A percentile compares a stretch with the other conserved stretches of the same genome.
Conservation (phyloP, 2,329 filamentous ascomycete genomes). For the Exophiala xenobiotica region DNA sequence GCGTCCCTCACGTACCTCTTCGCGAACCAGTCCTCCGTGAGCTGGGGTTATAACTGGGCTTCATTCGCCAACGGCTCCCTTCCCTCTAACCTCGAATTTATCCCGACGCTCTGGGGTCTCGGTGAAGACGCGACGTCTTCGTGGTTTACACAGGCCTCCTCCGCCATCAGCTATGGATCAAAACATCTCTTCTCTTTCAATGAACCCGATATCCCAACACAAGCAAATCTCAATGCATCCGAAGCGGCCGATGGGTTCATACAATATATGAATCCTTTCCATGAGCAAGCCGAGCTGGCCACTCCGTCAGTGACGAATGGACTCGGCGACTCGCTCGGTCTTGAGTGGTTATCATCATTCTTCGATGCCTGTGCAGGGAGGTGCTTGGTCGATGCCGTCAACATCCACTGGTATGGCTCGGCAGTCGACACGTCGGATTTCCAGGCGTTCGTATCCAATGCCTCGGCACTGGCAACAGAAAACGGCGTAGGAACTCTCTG, state of each 20-base stretch:
- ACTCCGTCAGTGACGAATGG: conserved; percentile 42
- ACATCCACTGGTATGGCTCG: conserved; percentile 44
- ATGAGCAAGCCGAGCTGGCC: conserved; percentile 38
- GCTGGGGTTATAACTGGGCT: conserved; percentile 48
- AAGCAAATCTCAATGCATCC: conserved; percentile 39
- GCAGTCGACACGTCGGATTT: conserved; percentile 35
- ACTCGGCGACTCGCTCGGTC: conserved; percentile 33
- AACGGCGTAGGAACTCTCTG: conserved; percentile 40
- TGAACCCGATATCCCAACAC: conserved; percentile 41
- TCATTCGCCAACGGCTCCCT: conserved; percentile 31
- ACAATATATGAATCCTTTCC: conserved; percentile 39
- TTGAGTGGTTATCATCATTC: conserved; percentile 42
- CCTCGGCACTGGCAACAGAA: conserved; percentile 36
- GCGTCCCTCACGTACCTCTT: conserved; percentile 34
- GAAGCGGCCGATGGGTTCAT: conserved; percentile 39
- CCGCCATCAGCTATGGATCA: conserved; percentile 36
- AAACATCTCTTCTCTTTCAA: conserved; percentile 45
- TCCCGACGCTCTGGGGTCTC: conserved; percentile 34
- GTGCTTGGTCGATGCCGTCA: conserved; percentile 40
- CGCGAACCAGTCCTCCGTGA: conserved; percentile 28
- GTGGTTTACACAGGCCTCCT: conserved; percentile 37
- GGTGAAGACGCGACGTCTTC: conserved; percentile 35
- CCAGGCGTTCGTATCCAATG: conserved; percentile 37
- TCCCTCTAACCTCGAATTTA: conserved; percentile 37
- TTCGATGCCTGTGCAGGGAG: conserved; percentile 36